Conservation (phyloP, 164 flowering plant species). For the Berberis vulgaris region DNA sequence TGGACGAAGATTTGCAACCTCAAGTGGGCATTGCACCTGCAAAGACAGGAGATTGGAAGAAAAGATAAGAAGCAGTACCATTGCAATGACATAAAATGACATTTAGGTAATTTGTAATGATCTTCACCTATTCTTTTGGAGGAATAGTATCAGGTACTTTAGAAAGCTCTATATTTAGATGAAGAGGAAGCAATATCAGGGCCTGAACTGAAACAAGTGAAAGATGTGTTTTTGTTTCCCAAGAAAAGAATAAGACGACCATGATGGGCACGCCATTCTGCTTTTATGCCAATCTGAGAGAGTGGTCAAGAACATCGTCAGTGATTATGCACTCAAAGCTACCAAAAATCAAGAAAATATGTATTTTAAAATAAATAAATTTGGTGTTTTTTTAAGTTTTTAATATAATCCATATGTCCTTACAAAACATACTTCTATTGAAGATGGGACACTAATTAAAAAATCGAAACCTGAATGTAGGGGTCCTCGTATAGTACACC, state of each 20-base stretch:
- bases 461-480: slow-evolving; percentile 60
- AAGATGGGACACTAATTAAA: neutral
- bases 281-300: slow-evolving; percentile 86
- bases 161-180: slow-evolving; percentile 83
- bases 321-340: neutral
- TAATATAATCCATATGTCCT: neutral
- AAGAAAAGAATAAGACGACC: slow-evolving; percentile 93
- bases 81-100: slow-evolving; percentile 6
- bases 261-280: slow-evolving; percentile 91
- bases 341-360: neutral
- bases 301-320: neutral
- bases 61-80: slow-evolving; percentile 30
- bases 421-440: neutral
- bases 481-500: slow-evolving; percentile 97
- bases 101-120: neutral
- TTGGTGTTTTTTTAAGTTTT: too few species aligned
- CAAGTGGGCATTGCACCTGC: slow-evolving; percentile 95
- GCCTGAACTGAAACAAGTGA: slow-evolving; percentile 84
- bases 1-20: slow-evolving; percentile 73
- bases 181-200: slow-evolving; percentile 72
- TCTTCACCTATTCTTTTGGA: slow-evolving; percentile 89
- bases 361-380: too few species aligned
- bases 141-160: slow-evolving; percentile 94
- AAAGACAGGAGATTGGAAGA: slow-evolving; percentile 6
- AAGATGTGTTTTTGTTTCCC: slow-evolving; percentile 88